Evolutionary conservation across 2,329 filamentous ascomycete genomes (phyloP), one percentile per base, ranked within the genome.

Genomic region (Karstenula rhodostoma): DNA sequence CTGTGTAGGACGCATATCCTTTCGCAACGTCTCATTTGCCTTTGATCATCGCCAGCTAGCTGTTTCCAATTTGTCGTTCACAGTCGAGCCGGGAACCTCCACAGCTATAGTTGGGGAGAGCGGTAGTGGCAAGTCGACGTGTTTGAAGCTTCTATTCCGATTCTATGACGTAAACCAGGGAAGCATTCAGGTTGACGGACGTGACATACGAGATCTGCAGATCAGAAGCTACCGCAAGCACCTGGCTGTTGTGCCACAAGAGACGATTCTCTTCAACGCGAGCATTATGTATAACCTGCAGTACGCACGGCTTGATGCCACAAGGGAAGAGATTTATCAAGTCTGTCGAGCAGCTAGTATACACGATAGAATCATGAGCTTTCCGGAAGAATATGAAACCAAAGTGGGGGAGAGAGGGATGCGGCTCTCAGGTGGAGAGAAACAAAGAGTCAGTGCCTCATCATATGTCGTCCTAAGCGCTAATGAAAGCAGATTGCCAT

Each of bases 191-290:
- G 82, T 88, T 37, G 85, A 87, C 63, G 84, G 82, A 0, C 80
- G 84, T 58, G 83, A 87, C 63, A 81, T 90, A 22, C 81, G 84
- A 13, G 76, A 85, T 49, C 79, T 90, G 2, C 86, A 81, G 0
- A 74, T 89, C 8, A 77, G 80, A 56, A 86, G 82, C 32, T 77
- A 89, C 4, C 81, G 87, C 13, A 79, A 83, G 15, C 77, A 80
- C 12, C 82, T 90, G 46, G 86, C 86, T n/a, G 81, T 89, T n/a
- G 87, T 89, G 0, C 87, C 87, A 1, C 85, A 90, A 72, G 85
- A 87, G 59, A 83, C 87, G 0, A 78, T 82, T 0, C 75, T 90
- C 5, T 89, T 90, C 77, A 87, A 89, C 68, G 80, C 82, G 17
- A 85, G 84, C 1, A 81, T 90, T 32, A 80, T 88, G 71, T 83